phyloP scores from a whole-genome alignment of 805 yeast species.

The Jamesozyma hellenica region DNA sequence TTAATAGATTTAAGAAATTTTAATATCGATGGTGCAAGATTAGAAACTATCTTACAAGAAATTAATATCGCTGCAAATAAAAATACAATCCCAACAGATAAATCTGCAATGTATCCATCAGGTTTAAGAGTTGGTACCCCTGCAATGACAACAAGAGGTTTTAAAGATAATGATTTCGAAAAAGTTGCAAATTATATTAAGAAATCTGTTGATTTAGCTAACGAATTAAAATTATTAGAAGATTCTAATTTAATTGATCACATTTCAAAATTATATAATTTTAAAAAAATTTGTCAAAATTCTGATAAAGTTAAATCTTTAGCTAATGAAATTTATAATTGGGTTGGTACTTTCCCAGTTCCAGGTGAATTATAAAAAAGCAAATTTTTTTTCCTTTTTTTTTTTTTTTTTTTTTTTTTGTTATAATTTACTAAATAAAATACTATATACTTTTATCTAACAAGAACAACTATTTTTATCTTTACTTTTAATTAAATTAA shows the following conservation, averaged over 20 bases:
- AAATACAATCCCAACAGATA: slow-evolving; percentile 94
- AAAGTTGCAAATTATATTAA: slow-evolving; percentile 74
- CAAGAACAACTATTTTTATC: neutral
- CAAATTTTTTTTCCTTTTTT: too few relatives aligned
- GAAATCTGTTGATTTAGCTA: slow-evolving; percentile 62
- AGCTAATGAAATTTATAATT: slow-evolving; percentile 55
- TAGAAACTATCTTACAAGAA: slow-evolving; percentile 80
- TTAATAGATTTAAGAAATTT: slow-evolving; percentile 71
- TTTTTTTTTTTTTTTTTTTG: too few relatives aligned
- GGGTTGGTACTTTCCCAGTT: slow-evolving; percentile 74
- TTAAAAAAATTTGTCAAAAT: slow-evolving; percentile 61
- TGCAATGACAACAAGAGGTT: slow-evolving; percentile 96
- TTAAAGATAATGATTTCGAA: slow-evolving; percentile 65
- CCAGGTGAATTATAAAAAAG: slow-evolving; percentile 59
- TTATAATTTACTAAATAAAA: neutral
- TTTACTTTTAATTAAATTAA: neutral
- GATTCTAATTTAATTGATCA: slow-evolving; percentile 57
- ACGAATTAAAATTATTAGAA: slow-evolving; percentile 43
- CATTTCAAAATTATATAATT: slow-evolving; percentile 52
- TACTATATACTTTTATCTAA: neutral
- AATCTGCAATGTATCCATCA: slow-evolving; percentile 89
- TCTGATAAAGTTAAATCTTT: slow-evolving; percentile 50
- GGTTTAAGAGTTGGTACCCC: slow-evolving; percentile 97
- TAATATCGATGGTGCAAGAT: slow-evolving; percentile 87
- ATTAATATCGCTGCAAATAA: slow-evolving; percentile 92